phyloP scores from a whole-genome alignment of 208 protist genomes.

The Kentomonas sorsogonicus region DNA sequence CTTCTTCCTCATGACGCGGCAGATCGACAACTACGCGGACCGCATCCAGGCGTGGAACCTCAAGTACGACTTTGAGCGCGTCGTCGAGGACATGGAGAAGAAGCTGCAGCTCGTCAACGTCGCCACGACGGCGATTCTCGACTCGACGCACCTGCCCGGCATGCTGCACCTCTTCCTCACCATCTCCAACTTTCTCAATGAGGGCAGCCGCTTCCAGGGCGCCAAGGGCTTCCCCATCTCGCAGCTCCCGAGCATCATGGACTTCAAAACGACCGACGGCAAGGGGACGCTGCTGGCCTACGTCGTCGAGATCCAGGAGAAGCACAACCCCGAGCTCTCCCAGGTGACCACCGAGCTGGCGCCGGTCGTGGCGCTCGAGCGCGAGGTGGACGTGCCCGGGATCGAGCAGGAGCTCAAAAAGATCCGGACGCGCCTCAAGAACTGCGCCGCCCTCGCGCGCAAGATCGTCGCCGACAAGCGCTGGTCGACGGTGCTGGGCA shows the following conservation, averaged over 20 bases:
- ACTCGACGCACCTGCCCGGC: slow-evolving; percentile 38
- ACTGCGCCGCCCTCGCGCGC: slow-evolving; percentile 42
- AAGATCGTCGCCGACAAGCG: slow-evolving; percentile 43
- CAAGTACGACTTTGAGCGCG: slow-evolving; percentile 39
- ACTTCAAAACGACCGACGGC: slow-evolving; percentile 59
- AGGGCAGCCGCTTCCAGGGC: slow-evolving; percentile 59
- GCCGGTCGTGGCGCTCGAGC: slow-evolving; percentile 38
- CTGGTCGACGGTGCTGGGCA: slow-evolving; percentile 51
- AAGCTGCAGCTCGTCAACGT: slow-evolving; percentile 35
- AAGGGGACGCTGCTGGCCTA: slow-evolving; percentile 57
- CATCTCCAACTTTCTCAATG: slow-evolving; percentile 77
- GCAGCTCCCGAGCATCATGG: slow-evolving; percentile 57
- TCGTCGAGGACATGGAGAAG: slow-evolving; percentile 44
- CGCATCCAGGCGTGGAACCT: slow-evolving; percentile 71
- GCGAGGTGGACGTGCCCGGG: slow-evolving; percentile 46
- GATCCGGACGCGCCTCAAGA: slow-evolving; percentile 28
- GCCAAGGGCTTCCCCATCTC: slow-evolving; percentile 75
- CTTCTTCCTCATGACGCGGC: slow-evolving; percentile 74
- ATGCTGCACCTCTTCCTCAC: slow-evolving; percentile 55
- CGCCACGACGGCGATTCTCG: slow-evolving; percentile 38
- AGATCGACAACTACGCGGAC: slow-evolving; percentile 62
- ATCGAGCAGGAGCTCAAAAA: slow-evolving; percentile 52
- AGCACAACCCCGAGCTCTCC: slow-evolving; percentile 34
- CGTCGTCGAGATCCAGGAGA: slow-evolving; percentile 34
- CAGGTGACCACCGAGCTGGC: slow-evolving; percentile 44